Conservation (phyloP, 306 rosid species). For the Quercus glauca region DNA sequence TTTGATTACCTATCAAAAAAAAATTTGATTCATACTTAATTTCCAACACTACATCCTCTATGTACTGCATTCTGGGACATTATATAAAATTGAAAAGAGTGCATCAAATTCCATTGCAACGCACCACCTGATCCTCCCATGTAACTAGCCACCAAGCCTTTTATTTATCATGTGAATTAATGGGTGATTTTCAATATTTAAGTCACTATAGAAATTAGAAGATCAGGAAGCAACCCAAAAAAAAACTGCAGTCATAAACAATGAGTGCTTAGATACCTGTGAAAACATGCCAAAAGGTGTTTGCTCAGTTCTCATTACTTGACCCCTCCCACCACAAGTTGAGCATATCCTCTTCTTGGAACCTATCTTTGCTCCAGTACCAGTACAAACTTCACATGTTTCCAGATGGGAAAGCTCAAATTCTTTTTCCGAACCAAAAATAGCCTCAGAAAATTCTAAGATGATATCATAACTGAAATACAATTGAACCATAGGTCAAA, state of each 20-base stretch:
- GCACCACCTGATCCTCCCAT: background rate
- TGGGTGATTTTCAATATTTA: background rate
- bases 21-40: background rate
- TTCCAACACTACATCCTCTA: background rate
- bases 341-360: constrained; percentile 91
- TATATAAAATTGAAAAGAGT: background rate
- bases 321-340: constrained; percentile 99
- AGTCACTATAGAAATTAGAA: background rate
- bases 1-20: too few species aligned
- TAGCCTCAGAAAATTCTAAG: constrained; percentile 81
- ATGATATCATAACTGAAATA: constrained; percentile 82
- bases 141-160: background rate
- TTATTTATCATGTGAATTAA: background rate
- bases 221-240: constrained; percentile 2
- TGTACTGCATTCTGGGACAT: background rate
- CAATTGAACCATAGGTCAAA: constrained; percentile 37
- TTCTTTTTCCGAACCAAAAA: constrained; percentile 90
- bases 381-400: constrained; percentile 84
- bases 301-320: constrained; percentile 98
- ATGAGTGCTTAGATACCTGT: constrained; percentile 56
- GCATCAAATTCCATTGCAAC: background rate
- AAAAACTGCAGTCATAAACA: constrained; percentile 10
- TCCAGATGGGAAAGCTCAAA: constrained; percentile 93
- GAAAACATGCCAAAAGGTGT: constrained; percentile 99
- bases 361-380: constrained; percentile 82